phyloP scores from a whole-genome alignment of 768 basidiomycete genomes.

The Russula compacta region DNA sequence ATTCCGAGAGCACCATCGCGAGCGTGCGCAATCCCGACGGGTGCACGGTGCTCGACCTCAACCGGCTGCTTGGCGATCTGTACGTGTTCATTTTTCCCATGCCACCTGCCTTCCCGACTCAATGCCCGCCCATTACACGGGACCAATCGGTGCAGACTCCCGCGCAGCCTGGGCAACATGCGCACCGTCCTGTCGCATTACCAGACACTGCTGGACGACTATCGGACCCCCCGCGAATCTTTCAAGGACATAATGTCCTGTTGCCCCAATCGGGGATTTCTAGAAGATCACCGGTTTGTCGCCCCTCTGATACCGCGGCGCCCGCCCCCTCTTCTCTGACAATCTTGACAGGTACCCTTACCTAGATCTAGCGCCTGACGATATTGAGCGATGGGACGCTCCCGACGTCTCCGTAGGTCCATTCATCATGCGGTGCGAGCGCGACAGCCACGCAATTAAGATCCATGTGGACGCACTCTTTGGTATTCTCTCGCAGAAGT shows the following conservation, averaged over 20 bases:
- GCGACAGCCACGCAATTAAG: not conserved
- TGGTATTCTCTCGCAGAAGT: constrained; percentile 34
- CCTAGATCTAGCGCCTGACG: constrained; percentile 13
- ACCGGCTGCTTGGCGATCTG: constrained; percentile 20
- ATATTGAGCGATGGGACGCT: constrained; percentile 7
- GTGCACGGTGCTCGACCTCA: constrained; percentile 19
- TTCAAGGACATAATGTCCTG: constrained; percentile 11
- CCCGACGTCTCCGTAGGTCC: constrained; percentile 14
- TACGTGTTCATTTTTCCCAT: not conserved
- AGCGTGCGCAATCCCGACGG: constrained; percentile 20
- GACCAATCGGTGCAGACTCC: constrained; percentile 1
- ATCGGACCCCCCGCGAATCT: not conserved
- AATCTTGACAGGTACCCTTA: constrained; percentile 14
- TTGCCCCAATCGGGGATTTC: constrained; percentile 14
- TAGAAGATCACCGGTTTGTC: constrained; percentile 19
- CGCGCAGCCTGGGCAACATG: constrained; percentile 15
- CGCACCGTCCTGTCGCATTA: constrained; percentile 19
- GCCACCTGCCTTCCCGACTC: not conserved
- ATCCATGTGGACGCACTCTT: constrained; percentile 46
- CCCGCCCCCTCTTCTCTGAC: not conserved
- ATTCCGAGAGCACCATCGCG: constrained; percentile 10
- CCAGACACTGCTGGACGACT: constrained; percentile 16
- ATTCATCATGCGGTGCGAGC: constrained; percentile 14
- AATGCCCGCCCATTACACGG: not conserved
- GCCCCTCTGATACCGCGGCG: not conserved